phyloP scores from a whole-genome alignment of 2,329 filamentous ascomycete species.

The Seiridium cupressi region DNA sequence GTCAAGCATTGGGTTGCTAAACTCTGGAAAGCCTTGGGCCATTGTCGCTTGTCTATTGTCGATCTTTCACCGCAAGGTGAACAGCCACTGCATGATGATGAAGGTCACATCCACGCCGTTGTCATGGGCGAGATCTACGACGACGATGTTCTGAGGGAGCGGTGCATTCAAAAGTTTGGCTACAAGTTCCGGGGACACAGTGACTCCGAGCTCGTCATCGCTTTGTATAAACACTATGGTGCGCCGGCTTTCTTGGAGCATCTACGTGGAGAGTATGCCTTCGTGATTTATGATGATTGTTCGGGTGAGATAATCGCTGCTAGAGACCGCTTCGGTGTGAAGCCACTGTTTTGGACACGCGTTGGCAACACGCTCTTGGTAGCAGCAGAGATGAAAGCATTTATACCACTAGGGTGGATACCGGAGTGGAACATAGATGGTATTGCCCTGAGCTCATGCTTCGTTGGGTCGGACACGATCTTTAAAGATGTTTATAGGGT shows the following conservation, averaged over 20 bases:
- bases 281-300: slow-evolving; percentile 48
- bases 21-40: slow-evolving; percentile 33
- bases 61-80: slow-evolving; percentile 44
- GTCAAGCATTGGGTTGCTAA: no score
- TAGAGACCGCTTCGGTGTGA: slow-evolving; percentile 56
- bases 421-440: slow-evolving; percentile 51
- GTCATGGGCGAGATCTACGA: slow-evolving; percentile 61
- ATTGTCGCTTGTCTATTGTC: slow-evolving; percentile 51
- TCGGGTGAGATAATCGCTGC: slow-evolving; percentile 42
- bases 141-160: slow-evolving; percentile 37
- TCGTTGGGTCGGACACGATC: slow-evolving; percentile 30
- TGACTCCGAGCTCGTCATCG: slow-evolving; percentile 47
- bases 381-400: slow-evolving; percentile 53
- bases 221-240: slow-evolving; percentile 46
- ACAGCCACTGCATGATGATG: slow-evolving; percentile 42
- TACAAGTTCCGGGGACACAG: slow-evolving; percentile 41
- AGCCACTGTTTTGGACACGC: slow-evolving; percentile 52
- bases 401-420: slow-evolving; percentile 47
- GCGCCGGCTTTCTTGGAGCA: slow-evolving; percentile 31
- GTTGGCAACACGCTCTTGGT: slow-evolving; percentile 39
- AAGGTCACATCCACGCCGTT: slow-evolving; percentile 48
- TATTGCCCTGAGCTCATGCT: slow-evolving; percentile 41
- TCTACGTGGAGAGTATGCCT: slow-evolving; percentile 53
- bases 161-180: slow-evolving; percentile 27
- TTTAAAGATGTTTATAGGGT: slow-evolving; percentile 43